Base-by-base conservation (phyloP, 306 rosid genomes). In the Cucurbita argyrosperma region DNA sequence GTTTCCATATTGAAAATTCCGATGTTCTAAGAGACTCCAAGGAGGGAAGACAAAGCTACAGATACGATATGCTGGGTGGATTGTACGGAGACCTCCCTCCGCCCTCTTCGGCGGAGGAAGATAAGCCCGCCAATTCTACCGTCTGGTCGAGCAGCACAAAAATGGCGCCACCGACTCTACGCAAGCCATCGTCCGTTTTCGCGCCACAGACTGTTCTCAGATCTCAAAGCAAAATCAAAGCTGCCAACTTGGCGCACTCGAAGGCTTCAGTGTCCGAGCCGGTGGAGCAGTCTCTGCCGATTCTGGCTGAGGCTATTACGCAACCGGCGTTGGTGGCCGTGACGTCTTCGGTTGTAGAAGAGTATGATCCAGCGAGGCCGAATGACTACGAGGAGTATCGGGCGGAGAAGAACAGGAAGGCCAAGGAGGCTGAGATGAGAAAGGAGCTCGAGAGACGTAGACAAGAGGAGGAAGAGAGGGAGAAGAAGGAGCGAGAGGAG, bases 71-170 rank as follows among this genome's bases (percentile, higher is more conserved):
- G 99, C 79, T 94, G 46, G 99, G 99, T 74, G 99, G 99, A 16
- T 72, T 94, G 79, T 94, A 94, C 35, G 99, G 99, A 1, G 99
- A 94, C 84, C 91, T 94, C 42, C 99, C 99, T 59, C 99, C 99
- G 6, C 99, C 97, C 2, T 89, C 97, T 13, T 89, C 99, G 21
- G 89, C 96, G 16, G 97, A 94, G 40, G 96, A 94, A 64, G 99
- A 94, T 10, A 94, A 91, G 54, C 84, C 96, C 14, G 87, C 81
- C 84, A 87, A 83, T 78, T 13, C 91, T 62, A 86, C 92, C 60
- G 97, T 94, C 10, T 94, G 99, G 99, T 94, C 96, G 0, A 83
- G 83, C 82, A 88, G 87, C 86, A 87, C 96, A 66, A 94, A 91
- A 78, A 94, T 94, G 99, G 99, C 99, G 52, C 99, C 99, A 52